Evolutionary conservation across 345 rosid genomes (phyloP), one percentile per base, ranked within the genome.

Genomic region (Psidium friedrichsthalianum): DNA sequence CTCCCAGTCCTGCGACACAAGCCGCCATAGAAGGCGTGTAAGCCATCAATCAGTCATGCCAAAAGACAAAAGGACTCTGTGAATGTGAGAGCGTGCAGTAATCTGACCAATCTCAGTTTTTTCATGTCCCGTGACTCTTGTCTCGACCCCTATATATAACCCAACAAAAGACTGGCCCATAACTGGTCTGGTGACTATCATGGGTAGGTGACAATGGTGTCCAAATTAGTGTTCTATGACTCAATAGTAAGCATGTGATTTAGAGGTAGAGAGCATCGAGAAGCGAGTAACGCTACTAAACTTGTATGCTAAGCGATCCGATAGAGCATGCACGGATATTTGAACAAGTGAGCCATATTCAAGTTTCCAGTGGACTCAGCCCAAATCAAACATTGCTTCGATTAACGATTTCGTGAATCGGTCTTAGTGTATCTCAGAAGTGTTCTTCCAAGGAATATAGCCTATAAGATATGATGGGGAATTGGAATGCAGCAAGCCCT

Each of bases 111-210:
- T 32, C 44, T 15, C 76, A 8, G 76, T 32, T 64, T 21, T 64
- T 64, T 44, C 76, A 8, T 20, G 76, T 32, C 76, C 76, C 76
- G 76, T 64, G 76, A 64, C 76, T 64, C 76, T 90, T 88, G 56
- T 74, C 87, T 86, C 83, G 13, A 64, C 82, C 89, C 87, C 87
- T 89, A 83, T 88, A 59, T 88, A 42, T 27, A 51, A 82, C 36
- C 29, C 54, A 69, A 61, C 55, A 32, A 80, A 86, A 76, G 14
- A 49, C 27, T 10, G 53, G 83, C 83, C 74, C 44, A 32, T 42
- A 10, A 11, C 78, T 64, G 44, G 44, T 64, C 44, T 32, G 24
- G 84, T 42, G 74, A 82, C 51, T 56, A 89, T 53, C 52, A 76
- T 8, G 44, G 44, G 44, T 64, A 16, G 76, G 44, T 32, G 44